These are phyloP conservation scores for Schizonepeta tenuifolia DNA, from an alignment of 257 asterid species.

Conservation along the genomic window DNA sequence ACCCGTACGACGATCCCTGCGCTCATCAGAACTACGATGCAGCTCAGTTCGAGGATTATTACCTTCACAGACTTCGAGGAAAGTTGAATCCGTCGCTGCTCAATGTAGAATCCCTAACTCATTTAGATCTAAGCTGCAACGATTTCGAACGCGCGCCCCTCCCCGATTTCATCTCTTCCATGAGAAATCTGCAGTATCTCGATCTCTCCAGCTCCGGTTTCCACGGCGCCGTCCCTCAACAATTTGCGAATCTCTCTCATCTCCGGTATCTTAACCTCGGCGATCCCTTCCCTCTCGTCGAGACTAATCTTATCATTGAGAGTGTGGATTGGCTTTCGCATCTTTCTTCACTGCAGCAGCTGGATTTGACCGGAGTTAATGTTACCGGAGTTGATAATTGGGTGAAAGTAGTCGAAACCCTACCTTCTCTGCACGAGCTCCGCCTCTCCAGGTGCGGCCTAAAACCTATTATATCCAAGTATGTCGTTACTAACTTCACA, in stretches of 20 bases:
- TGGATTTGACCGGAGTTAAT: slow-evolving; percentile 28
- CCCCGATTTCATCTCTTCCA: slow-evolving; percentile 36
- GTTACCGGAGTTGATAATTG: slow-evolving; percentile 11
- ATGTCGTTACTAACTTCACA: slow-evolving; percentile 19
- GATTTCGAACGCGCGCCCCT: slow-evolving; percentile 22
- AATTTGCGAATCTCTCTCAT: slow-evolving; percentile 35
- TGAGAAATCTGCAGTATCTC: slow-evolving; percentile 30
- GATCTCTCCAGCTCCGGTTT: slow-evolving; percentile 28
- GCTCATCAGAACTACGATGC: background rate
- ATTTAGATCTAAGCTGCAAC: slow-evolving; percentile 40
- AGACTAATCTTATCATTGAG: background rate
- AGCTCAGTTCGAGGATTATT: background rate
- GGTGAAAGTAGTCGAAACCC: slow-evolving; percentile 13
- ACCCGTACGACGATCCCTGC: slow-evolving; percentile 13
- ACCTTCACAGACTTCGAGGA: slow-evolving; percentile 29
- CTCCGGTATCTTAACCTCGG: slow-evolving; percentile 26
- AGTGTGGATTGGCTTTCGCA: slow-evolving; percentile 16
- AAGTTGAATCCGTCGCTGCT: slow-evolving; percentile 33
- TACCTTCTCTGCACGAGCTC: slow-evolving; percentile 23
- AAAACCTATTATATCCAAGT: background rate
- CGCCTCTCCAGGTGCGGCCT: slow-evolving; percentile 24
- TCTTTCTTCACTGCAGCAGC: slow-evolving; percentile 26
- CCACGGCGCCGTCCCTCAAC: slow-evolving; percentile 32
- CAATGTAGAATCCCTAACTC: slow-evolving; percentile 21
- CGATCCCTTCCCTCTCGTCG: background rate